Evolutionary conservation across 2,329 filamentous ascomycete genomes (phyloP).

Genomic region (Podosphaera xanthii): DNA sequence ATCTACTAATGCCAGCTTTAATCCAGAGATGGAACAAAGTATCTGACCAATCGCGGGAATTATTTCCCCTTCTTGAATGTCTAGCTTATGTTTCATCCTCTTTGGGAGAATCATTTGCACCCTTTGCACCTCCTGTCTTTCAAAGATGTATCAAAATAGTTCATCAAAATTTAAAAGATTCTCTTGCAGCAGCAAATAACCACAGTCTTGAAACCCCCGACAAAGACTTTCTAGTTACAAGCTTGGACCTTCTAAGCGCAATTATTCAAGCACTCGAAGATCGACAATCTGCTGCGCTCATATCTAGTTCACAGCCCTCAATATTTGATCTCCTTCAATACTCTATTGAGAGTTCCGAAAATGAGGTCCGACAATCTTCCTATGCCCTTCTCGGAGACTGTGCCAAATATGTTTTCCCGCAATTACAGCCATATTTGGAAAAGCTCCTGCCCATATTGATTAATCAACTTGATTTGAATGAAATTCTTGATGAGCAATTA

Average conservation of each 20-base stretch:
- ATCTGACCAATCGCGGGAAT: slow-evolving; percentile 68
- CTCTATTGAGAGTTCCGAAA: slow-evolving; percentile 77
- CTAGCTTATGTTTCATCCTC: slow-evolving; percentile 83
- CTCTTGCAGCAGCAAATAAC: slow-evolving; percentile 45
- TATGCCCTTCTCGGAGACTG: slow-evolving; percentile 90
- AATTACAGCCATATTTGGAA: slow-evolving; percentile 51
- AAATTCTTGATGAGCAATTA: slow-evolving; percentile 53
- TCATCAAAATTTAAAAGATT: slow-evolving; percentile 70
- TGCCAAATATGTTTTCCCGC: slow-evolving; percentile 71
- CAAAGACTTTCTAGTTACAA: slow-evolving; percentile 93
- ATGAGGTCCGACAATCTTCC: slow-evolving; percentile 87
- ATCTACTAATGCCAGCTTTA: slow-evolving; percentile 77
- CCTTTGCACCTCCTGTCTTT: slow-evolving; percentile 74
- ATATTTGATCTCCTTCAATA: slow-evolving; percentile 81
- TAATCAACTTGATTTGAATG: slow-evolving; percentile 65
- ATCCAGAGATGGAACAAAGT: slow-evolving; percentile 76
- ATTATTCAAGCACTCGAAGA: slow-evolving; percentile 74
- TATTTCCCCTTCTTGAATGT: slow-evolving; percentile 91
- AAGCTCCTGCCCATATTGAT: slow-evolving; percentile 63
- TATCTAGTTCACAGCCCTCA: slow-evolving; percentile 50
- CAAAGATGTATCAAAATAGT: slow-evolving; percentile 74
- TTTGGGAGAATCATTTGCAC: slow-evolving; percentile 58
- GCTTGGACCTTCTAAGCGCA: slow-evolving; percentile 75
- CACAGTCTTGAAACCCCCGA: slow-evolving; percentile 53
- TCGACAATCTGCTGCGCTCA: slow-evolving; percentile 50